Evolutionary conservation across 768 basidiomycete species (phyloP), one percentile per base, ranked within the genome.

Genomic region (Holtermanniella nyarrowii): DNA sequence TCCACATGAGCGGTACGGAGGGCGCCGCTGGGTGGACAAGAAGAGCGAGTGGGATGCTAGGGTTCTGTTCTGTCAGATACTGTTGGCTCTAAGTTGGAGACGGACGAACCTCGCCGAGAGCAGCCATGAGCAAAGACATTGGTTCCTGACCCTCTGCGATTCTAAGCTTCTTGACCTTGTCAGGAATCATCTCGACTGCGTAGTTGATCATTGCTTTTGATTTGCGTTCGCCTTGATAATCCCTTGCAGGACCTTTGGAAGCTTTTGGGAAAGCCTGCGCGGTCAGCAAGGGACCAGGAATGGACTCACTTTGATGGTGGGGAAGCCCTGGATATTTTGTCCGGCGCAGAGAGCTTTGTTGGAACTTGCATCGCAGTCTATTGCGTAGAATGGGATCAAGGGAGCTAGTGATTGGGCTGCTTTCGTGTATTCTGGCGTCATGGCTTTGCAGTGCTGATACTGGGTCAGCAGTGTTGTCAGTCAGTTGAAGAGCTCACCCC

Each of bases 281-380:
- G n/a, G n/a, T n/a, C n/a, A n/a, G n/a, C n/a, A n/a, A n/a, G n/a
- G n/a, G n/a, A n/a, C n/a, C n/a, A n/a, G n/a, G n/a, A n/a, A n/a
- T n/a, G n/a, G n/a, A n/a, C n/a, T n/a, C n/a, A n/a, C n/a, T n/a
- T 96, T 96, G 69, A 96, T 76, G 2, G 90, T 95, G 2, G 90
- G 90, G 78, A 90, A 96, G 2, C 90, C 90, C 72, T 90, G 77
- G 20, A 95, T 80, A 13, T 81, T 75, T 51, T 90, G 85, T 47
- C 87, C 82, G 0, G 80, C 79, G 64, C 91, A 96, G 5, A 96
- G 72, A 10, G 75, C 77, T 70, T 84, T 89, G 72, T 96, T 93
- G 65, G 75, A 75, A 26, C 81, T 78, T 13, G 79, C 82, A 62
- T 95, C 89, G 57, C 90, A 96, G 67, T 96, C 88, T n/a, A 96